Conservation (phyloP, 805 yeast species). For the Myxozyma kluyveri region DNA sequence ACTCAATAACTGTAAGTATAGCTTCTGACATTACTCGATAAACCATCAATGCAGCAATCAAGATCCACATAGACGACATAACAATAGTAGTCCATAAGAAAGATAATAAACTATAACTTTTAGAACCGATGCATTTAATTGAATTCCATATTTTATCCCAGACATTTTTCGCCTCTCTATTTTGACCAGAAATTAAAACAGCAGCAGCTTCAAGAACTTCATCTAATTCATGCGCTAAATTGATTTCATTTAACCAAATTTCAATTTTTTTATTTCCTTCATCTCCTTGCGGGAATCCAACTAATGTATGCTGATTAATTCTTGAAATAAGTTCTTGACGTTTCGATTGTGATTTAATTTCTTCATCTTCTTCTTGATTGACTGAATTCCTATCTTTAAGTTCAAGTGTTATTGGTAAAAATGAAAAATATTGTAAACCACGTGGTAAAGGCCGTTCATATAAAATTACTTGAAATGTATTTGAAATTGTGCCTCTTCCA, state of each 20-base stretch:
- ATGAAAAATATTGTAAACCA: slow-evolving; percentile 72
- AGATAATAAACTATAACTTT: slow-evolving; percentile 14
- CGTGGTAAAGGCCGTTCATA: slow-evolving; percentile 70
- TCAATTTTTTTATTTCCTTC: slow-evolving; percentile 14
- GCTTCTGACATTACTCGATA: slow-evolving; percentile 37
- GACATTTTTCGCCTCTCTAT: neutral
- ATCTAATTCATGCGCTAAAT: slow-evolving; percentile 40
- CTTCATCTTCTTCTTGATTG: slow-evolving; percentile 34
- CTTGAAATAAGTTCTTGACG: slow-evolving; percentile 26
- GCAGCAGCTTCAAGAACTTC: slow-evolving; percentile 23
- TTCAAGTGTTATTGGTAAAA: slow-evolving; percentile 68
- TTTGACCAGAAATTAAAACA: neutral
- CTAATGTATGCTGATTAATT: slow-evolving; percentile 29
- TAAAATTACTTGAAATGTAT: slow-evolving; percentile 41
- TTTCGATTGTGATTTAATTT: slow-evolving; percentile 21
- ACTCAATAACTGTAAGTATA: slow-evolving; percentile 37
- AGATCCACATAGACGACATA: slow-evolving; percentile 16
- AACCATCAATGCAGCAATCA: slow-evolving; percentile 30
- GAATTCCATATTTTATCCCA: neutral
- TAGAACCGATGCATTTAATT: neutral
- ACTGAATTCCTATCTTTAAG: slow-evolving; percentile 38
- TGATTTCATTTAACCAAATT: slow-evolving; percentile 38
- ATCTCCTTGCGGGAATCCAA: slow-evolving; percentile 16
- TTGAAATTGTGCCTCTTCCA: neutral
- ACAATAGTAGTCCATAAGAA: slow-evolving; percentile 6